Evolutionary conservation across 2,329 filamentous ascomycete species (phyloP).

Genomic region (Ophiostoma triangulosporum): DNA sequence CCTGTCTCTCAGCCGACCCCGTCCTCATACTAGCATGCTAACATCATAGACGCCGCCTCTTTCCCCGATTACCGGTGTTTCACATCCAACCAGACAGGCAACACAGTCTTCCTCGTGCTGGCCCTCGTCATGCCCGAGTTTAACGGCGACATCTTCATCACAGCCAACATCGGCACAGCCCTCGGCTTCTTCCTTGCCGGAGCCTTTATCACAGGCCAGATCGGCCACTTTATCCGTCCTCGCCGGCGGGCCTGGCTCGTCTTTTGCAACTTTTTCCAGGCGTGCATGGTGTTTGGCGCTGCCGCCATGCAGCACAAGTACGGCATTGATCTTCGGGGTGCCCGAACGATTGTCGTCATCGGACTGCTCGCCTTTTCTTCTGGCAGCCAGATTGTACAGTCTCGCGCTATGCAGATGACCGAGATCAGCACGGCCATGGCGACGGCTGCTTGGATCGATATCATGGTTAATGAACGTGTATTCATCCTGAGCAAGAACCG

Average conservation of each 20-base stretch:
- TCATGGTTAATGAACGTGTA: conserved; percentile 41
- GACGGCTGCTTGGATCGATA: conserved; percentile 47
- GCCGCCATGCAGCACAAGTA: conserved; percentile 33
- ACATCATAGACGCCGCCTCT: conserved; percentile 30
- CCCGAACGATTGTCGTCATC: conserved; percentile 30
- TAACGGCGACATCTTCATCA: conserved; percentile 34
- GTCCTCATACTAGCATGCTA: neutral
- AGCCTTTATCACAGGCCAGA: conserved; percentile 42
- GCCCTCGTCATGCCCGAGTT: conserved; percentile 36
- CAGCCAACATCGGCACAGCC: conserved; percentile 39
- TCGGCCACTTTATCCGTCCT: conserved; percentile 38
- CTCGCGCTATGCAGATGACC: conserved; percentile 38
- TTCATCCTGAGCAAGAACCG: conserved; percentile 30
- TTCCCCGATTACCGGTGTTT: conserved; percentile 50
- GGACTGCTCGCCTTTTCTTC: conserved; percentile 40
- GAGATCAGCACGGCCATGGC: conserved; percentile 54
- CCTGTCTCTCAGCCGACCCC: neutral
- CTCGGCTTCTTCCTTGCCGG: conserved; percentile 42
- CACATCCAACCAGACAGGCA: conserved; percentile 52
- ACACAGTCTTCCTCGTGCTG: conserved; percentile 44
- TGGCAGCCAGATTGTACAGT: conserved; percentile 46
- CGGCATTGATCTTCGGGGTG: conserved; percentile 23
- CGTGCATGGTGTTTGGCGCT: conserved; percentile 37
- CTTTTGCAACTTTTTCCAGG: conserved; percentile 40
- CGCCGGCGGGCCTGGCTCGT: conserved; percentile 40